Percentiles rank a stretch among this genome's conserved stretches.
phyloP scores from a whole-genome alignment of 257 asterid genomes.

The Salvia hispanica region DNA sequence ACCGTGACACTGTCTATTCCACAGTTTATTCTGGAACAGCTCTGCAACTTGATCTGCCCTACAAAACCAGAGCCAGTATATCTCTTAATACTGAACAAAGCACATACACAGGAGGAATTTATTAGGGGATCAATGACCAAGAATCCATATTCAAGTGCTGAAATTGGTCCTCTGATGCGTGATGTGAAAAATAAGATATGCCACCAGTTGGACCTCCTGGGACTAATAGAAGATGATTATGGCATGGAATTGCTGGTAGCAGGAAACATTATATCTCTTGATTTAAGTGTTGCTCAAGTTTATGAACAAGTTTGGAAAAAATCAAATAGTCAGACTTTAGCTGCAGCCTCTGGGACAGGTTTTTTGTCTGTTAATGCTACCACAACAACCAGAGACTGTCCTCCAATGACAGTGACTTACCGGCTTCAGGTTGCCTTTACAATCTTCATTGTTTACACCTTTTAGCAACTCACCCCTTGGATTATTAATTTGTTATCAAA shows the following conservation, averaged over 20 bases:
- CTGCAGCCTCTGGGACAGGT: slow-evolving; percentile 65
- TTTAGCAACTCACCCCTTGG: slow-evolving; percentile 16
- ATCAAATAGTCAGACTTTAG: slow-evolving; percentile 75
- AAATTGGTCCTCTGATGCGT: slow-evolving; percentile 99
- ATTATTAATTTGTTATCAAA: slow-evolving; percentile 2
- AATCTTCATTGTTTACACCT: slow-evolving; percentile 15
- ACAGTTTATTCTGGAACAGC: slow-evolving; percentile 99
- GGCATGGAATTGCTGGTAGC: slow-evolving; percentile 98
- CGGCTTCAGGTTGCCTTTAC: slow-evolving; percentile 79
- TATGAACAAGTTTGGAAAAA: slow-evolving; percentile 98
- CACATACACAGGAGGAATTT: slow-evolving; percentile 97
- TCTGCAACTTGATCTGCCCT: slow-evolving; percentile 94
- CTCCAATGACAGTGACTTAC: slow-evolving; percentile 97
- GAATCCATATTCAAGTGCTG: slow-evolving; percentile 96
- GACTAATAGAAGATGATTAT: slow-evolving; percentile 93
- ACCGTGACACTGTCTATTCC: slow-evolving; percentile 7
- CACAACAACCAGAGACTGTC: slow-evolving; percentile 75
- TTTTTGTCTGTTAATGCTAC: slow-evolving; percentile 65
- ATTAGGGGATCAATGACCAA: slow-evolving; percentile 99
- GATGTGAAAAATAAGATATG: slow-evolving; percentile 99
- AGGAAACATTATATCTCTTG: slow-evolving; percentile 94
- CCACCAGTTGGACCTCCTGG: slow-evolving; percentile 95
- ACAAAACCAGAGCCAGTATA: slow-evolving; percentile 88
- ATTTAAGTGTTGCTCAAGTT: slow-evolving; percentile 88
- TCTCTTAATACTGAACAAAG: slow-evolving; percentile 84